phyloP scores from a whole-genome alignment of 179 eudicot species.

The Silene coronaria region DNA sequence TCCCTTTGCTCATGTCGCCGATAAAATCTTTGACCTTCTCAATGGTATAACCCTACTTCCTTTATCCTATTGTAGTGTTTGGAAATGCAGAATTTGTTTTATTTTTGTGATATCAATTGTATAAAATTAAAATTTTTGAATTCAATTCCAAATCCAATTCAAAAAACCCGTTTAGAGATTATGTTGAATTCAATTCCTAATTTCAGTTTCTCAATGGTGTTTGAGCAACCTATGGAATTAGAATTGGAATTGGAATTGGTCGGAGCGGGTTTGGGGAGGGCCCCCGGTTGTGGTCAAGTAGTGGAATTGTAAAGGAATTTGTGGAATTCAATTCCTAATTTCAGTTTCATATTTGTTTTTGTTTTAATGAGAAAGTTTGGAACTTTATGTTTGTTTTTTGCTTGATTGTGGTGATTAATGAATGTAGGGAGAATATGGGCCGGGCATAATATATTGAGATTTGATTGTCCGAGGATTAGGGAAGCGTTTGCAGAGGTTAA shows the following conservation, averaged over 20 bases:
- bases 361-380: neutral
- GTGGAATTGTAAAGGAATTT: too few relatives aligned
- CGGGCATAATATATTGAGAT: slow-evolving; percentile 88
- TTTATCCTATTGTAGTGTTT: neutral
- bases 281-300: too few relatives aligned
- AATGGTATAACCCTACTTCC: slow-evolving; percentile 40
- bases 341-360: too few relatives aligned
- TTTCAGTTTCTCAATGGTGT: too few relatives aligned
- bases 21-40: slow-evolving; percentile 64
- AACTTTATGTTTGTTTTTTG: neutral
- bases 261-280: too few relatives aligned
- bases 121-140: neutral
- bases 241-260: too few relatives aligned
- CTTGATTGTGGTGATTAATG: neutral
- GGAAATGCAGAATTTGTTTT: too few relatives aligned
- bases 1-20: slow-evolving; percentile 54
- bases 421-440: slow-evolving; percentile 93
- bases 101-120: too few relatives aligned
- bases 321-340: too few relatives aligned
- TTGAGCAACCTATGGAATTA: too few relatives aligned
- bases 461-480: slow-evolving; percentile 75
- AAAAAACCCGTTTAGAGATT: neutral
- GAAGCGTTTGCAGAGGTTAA: slow-evolving; percentile 84
- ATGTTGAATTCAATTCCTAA: too few relatives aligned
- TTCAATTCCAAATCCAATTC: neutral